A percentile compares a stretch with the other conserved stretches of the same genome.
Evolutionary conservation across 2,329 filamentous ascomycete genomes (phyloP).

Genomic region (Talaromyces sp.): DNA sequence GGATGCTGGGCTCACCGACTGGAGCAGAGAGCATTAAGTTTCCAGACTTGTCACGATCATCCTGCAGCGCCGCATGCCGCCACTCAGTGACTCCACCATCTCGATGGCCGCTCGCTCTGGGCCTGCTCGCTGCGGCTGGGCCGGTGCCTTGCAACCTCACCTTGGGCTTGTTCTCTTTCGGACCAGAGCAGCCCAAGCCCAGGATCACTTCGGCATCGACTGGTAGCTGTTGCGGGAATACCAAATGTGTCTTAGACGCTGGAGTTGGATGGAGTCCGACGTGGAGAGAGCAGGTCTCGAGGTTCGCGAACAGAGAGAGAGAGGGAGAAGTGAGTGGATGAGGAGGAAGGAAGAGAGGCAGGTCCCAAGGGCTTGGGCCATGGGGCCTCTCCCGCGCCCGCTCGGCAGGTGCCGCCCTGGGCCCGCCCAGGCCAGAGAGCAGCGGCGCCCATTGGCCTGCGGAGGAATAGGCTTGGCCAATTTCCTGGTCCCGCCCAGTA

Average conservation of each 20-base stretch:
- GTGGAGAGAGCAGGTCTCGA: not conserved
- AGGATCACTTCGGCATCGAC: not conserved
- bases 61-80: not conserved
- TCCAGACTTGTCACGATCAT: not conserved
- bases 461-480: not conserved
- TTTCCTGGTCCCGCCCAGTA: not conserved
- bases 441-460: not conserved
- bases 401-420: slow-evolving; percentile 4
- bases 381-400: slow-evolving; percentile 1
- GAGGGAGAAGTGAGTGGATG: not conserved
- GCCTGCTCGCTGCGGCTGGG: not conserved
- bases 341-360: not conserved
- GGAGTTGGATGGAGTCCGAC: not conserved
- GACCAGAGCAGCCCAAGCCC: not conserved
- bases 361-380: slow-evolving; percentile 12
- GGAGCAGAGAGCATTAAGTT: not conserved
- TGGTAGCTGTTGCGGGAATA: not conserved
- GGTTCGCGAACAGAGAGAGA: not conserved
- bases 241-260: not conserved
- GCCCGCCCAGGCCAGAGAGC: not conserved
- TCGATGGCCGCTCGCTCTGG: not conserved
- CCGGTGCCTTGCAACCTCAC: not conserved
- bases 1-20: slow-evolving; percentile 1
- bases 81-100: not conserved
- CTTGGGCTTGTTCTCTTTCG: not conserved